Conservation (phyloP, 83 land plant genomes). For the Picea mariana region DNA sequence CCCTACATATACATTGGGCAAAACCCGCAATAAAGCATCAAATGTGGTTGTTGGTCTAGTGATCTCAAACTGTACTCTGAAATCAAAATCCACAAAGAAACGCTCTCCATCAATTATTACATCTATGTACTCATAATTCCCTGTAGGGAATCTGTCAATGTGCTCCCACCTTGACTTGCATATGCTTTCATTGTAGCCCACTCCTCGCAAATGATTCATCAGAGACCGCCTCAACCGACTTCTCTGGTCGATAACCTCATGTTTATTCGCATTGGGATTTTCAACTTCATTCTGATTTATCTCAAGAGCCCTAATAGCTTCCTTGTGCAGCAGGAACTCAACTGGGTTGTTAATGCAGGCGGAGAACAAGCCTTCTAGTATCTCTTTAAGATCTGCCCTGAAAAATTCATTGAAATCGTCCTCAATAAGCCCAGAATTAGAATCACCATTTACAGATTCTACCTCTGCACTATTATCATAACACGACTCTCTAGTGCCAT, state of each 20-base stretch:
- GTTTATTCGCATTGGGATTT: neutral
- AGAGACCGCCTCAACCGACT: conserved; percentile 27
- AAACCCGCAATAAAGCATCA: conserved; percentile 25
- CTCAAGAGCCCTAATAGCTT: neutral
- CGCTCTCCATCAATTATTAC: conserved; percentile 24
- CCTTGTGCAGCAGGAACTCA: neutral
- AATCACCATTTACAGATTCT: neutral
- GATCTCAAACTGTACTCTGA: conserved; percentile 65
- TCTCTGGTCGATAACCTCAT: neutral
- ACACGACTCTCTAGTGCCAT: neutral
- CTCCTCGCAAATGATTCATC: conserved; percentile 40
- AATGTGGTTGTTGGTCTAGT: conserved; percentile 56
- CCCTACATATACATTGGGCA: conserved; percentile 57
- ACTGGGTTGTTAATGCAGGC: neutral
- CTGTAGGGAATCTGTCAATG: conserved; percentile 47
- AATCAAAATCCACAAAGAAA: conserved; percentile 51
- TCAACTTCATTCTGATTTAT: neutral
- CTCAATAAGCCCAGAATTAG: neutral
- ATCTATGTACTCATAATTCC: conserved; percentile 73
- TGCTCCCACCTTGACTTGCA: conserved; percentile 68
- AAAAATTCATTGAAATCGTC: neutral
- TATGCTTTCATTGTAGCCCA: conserved; percentile 64
- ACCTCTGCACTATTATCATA: neutral
- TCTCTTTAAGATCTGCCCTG: neutral
- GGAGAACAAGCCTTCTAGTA: neutral